Evolutionary conservation across 192 early-diverging fungal genomes (phyloP).

Genomic region (Coemansia asiatica): DNA sequence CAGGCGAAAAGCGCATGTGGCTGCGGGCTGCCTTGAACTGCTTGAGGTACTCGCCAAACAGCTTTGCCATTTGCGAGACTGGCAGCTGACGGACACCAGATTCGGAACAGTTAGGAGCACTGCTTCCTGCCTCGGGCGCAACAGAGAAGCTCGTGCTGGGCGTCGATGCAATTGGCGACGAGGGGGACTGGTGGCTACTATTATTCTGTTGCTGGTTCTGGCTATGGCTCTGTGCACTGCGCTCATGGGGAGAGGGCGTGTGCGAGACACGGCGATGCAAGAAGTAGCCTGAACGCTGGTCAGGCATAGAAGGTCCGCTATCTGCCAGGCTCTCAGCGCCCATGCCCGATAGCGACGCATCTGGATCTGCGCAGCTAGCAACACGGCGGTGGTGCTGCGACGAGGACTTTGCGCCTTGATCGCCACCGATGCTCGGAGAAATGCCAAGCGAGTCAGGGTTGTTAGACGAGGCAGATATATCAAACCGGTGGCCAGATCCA

Average conservation of each 20-base stretch:
- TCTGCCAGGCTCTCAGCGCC: background rate
- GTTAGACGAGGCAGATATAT: background rate
- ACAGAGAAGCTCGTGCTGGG: background rate
- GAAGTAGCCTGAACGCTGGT: slow-evolving; percentile 1
- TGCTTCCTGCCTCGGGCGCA: background rate
- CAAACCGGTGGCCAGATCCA: slow-evolving; percentile 8
- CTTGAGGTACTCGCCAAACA: slow-evolving; percentile 49
- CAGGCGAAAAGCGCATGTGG: slow-evolving; percentile 24
- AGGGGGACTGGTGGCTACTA: background rate
- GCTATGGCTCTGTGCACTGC: background rate
- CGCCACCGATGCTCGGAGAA: background rate
- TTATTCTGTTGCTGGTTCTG: background rate
- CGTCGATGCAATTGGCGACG: slow-evolving; percentile 5
- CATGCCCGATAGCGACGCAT: background rate
- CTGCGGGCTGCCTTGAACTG: slow-evolving; percentile 45
- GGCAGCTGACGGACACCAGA: slow-evolving; percentile 11
- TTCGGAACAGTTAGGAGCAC: background rate
- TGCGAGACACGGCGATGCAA: slow-evolving; percentile 24
- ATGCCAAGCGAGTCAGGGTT: background rate
- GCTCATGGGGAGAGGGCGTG: slow-evolving; percentile 19
- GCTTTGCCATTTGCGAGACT: slow-evolving; percentile 21
- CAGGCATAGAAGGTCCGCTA: background rate
- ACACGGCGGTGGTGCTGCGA: slow-evolving; percentile 11
- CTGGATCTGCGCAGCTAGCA: slow-evolving; percentile 15
- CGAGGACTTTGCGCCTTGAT: background rate